These are phyloP conservation scores for Sanghuangporus weigelae DNA, from an alignment of 1,284 basidiomycete species.

Conservation along the genomic window DNA sequence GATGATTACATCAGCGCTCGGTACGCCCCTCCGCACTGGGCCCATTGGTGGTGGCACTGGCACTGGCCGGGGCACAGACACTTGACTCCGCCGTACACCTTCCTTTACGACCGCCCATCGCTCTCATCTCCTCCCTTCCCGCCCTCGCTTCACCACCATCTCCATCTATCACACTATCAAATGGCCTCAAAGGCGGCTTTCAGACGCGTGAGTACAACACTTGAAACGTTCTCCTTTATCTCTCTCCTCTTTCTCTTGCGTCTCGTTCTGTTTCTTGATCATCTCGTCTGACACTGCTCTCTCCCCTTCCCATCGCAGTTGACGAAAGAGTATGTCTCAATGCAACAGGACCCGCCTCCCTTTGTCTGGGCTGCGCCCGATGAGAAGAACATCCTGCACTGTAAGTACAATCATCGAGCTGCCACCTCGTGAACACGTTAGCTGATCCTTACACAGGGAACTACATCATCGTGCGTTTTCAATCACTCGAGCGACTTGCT, in stretches of 20 bases:
- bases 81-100: neutral
- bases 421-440: constrained; percentile 2
- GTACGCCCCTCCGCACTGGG: neutral
- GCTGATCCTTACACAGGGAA: constrained; percentile 58
- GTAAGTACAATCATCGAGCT: constrained; percentile 40
- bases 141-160: constrained; percentile 3
- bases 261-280: constrained; percentile 14
- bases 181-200: constrained; percentile 80
- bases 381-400: constrained; percentile 92
- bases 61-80: neutral
- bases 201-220: constrained; percentile 63
- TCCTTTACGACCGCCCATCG: neutral
- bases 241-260: neutral
- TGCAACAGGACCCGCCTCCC: constrained; percentile 92
- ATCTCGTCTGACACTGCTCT: constrained; percentile 13
- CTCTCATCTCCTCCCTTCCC: neutral
- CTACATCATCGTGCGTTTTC: constrained; percentile 71
- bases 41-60: neutral
- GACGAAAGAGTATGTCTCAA: constrained; percentile 84
- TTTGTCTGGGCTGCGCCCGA: constrained; percentile 92
- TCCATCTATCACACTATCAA: constrained; percentile 26
- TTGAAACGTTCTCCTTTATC: neutral
- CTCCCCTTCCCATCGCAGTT: constrained; percentile 41
- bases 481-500: neutral
- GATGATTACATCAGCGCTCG: neutral